Evolutionary conservation across 257 asterid genomes (phyloP).

Genomic region (Ophiorrhiza pumila): DNA sequence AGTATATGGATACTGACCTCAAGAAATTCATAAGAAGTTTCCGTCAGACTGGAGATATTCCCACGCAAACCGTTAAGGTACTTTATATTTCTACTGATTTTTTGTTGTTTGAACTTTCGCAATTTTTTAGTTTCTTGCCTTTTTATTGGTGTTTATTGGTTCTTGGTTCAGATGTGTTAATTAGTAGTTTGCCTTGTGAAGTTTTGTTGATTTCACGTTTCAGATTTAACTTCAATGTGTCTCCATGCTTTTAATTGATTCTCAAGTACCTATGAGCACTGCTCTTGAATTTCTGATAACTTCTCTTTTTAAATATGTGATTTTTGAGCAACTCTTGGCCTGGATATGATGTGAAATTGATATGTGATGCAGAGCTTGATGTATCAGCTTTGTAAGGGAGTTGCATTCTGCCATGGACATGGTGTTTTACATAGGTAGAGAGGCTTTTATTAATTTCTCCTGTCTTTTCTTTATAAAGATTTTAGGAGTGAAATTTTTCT

Average conservation of each 20-base stretch:
- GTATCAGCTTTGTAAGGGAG: conserved; percentile 96
- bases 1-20: conserved; percentile 90
- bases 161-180: neutral
- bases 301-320: neutral
- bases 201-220: too few relatives aligned
- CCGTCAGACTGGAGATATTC: conserved; percentile 50
- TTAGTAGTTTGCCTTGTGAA: neutral
- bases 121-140: neutral
- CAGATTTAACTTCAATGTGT: too few relatives aligned
- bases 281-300: too few relatives aligned
- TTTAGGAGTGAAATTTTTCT: neutral
- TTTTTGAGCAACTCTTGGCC: too few relatives aligned
- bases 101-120: neutral
- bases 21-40: conserved; percentile 80
- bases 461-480: neutral
- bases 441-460: neutral
- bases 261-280: too few relatives aligned
- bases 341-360: too few relatives aligned
- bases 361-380: conserved; percentile 57
- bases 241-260: too few relatives aligned
- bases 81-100: neutral
- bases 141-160: neutral
- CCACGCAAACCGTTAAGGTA: conserved; percentile 58
- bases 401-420: conserved; percentile 95
- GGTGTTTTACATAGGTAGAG: conserved; percentile 85